These are phyloP conservation scores for Trichoderma erinaceum DNA, from an alignment of 495 filamentous ascomycete genomes.

Conservation along the genomic window DNA sequence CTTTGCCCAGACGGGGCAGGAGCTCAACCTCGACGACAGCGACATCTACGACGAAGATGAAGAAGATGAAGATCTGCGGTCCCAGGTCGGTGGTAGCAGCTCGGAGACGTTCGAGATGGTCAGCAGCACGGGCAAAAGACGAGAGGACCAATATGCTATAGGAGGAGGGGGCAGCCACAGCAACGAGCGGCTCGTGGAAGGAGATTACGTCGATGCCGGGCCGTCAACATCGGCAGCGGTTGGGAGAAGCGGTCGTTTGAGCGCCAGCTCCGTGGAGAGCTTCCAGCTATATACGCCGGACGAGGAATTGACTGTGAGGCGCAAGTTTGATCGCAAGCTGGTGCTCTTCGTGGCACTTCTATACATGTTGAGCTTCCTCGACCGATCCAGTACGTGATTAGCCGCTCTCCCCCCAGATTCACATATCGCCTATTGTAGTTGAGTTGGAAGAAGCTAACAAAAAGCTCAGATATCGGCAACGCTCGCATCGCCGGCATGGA, in stretches of 20 bases:
- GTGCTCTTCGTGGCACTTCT: slow-evolving; percentile 75
- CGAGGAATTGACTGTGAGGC: slow-evolving; percentile 66
- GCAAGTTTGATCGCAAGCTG: slow-evolving; percentile 66
- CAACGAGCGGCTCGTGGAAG: neutral
- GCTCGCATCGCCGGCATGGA: slow-evolving; percentile 68
- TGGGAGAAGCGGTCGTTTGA: slow-evolving; percentile 17
- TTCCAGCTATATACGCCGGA: slow-evolving; percentile 64
- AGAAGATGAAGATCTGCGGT: slow-evolving; percentile 21
- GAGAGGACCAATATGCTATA: slow-evolving; percentile 14
- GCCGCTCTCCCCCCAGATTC: neutral
- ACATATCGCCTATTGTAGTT: neutral
- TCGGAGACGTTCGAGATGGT: slow-evolving; percentile 20
- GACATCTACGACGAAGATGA: slow-evolving; percentile 16
- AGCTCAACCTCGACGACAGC: slow-evolving; percentile 17
- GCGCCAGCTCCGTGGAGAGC: slow-evolving; percentile 39
- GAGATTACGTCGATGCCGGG: slow-evolving; percentile 6
- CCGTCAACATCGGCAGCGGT: neutral
- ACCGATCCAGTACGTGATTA: slow-evolving; percentile 63
- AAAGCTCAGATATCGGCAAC: slow-evolving; percentile 64
- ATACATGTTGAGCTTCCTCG: slow-evolving; percentile 76
- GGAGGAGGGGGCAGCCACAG: neutral
- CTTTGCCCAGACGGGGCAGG: slow-evolving; percentile 17
- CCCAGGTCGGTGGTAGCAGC: slow-evolving; percentile 16
- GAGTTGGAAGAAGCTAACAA: neutral
- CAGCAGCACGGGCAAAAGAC: neutral